Conservation (phyloP, 2,329 filamentous ascomycete genomes). For the Myriosclerotinia curreyana region DNA sequence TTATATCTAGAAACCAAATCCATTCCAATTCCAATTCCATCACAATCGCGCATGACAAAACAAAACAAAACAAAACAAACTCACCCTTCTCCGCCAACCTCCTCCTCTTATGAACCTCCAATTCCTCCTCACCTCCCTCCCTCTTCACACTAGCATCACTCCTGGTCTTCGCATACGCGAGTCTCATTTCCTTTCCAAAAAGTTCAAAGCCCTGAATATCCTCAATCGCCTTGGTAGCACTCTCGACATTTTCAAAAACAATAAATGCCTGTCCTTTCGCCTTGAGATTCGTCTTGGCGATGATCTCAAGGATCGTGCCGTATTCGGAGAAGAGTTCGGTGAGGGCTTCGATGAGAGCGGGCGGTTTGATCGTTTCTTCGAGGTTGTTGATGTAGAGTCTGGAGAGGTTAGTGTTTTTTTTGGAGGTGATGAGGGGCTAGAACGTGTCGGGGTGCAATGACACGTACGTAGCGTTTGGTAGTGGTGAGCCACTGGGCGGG, state of each 20-base stretch:
- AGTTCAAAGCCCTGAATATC: conserved; percentile 90
- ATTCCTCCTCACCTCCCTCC: conserved; percentile 71
- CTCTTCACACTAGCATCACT: conserved; percentile 84
- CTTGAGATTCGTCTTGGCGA: conserved; percentile 85
- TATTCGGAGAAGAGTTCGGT: conserved; percentile 82
- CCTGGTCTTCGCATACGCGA: conserved; percentile 75
- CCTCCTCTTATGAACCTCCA: conserved; percentile 82
- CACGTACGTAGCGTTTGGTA: conserved; percentile 65
- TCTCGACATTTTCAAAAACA: conserved; percentile 79
- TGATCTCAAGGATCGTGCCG: conserved; percentile 77
- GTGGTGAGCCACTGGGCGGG: conserved; percentile 21
- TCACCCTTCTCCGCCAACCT: conserved; percentile 86
- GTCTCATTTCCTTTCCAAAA: conserved; percentile 84
- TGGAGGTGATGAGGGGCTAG: conserved; percentile 25
- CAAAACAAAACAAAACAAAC: conserved; percentile 22
- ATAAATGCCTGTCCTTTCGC: conserved; percentile 95
- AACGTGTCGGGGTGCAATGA: conserved; percentile 69
- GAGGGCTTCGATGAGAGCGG: conserved; percentile 70
- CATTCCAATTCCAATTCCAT: background rate
- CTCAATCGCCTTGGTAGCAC: conserved; percentile 78
- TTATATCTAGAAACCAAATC: background rate
- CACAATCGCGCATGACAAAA: background rate
- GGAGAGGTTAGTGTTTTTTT: conserved; percentile 22
- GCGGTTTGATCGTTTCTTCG: conserved; percentile 85
- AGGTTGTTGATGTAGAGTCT: conserved; percentile 78